A percentile compares a stretch with the other conserved stretches of the same genome.
Evolutionary conservation across 805 yeast genomes (phyloP).

Genomic region (Nakazawaea anatomiae): DNA sequence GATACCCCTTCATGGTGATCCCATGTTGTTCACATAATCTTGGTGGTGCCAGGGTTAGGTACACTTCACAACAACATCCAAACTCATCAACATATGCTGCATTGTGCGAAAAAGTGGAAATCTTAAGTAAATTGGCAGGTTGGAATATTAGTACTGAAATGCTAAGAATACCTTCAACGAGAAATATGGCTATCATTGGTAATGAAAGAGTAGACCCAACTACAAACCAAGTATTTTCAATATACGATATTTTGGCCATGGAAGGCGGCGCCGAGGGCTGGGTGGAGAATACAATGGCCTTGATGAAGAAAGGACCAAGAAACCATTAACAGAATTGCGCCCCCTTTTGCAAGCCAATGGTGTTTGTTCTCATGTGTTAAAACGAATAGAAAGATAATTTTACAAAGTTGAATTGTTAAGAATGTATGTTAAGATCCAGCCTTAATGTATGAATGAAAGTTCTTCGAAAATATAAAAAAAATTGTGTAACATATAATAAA

Average conservation of each 20-base stretch:
- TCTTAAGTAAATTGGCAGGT: conserved; percentile 60
- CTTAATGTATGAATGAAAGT: neutral
- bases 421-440: conserved; percentile 6
- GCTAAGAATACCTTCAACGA: conserved; percentile 88
- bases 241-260: conserved; percentile 56
- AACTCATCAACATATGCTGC: conserved; percentile 70
- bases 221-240: conserved; percentile 29
- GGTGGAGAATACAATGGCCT: conserved; percentile 73
- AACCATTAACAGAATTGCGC: conserved; percentile 41
- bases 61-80: conserved; percentile 32
- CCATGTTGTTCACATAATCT: conserved; percentile 94
- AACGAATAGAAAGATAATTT: no score
- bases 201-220: conserved; percentile 26
- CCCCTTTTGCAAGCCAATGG: neutral
- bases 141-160: conserved; percentile 85
- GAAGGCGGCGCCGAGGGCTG: conserved; percentile 93
- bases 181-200: conserved; percentile 88
- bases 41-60: conserved; percentile 70
- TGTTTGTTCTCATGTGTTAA: no score
- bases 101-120: conserved; percentile 78
- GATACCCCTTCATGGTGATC: conserved; percentile 82
- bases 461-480: neutral
- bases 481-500: neutral
- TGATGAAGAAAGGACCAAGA: conserved; percentile 68
- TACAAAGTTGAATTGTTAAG: neutral